phyloP scores from a whole-genome alignment of 208 protist species.

The Leishmania martiniquensis region DNA sequence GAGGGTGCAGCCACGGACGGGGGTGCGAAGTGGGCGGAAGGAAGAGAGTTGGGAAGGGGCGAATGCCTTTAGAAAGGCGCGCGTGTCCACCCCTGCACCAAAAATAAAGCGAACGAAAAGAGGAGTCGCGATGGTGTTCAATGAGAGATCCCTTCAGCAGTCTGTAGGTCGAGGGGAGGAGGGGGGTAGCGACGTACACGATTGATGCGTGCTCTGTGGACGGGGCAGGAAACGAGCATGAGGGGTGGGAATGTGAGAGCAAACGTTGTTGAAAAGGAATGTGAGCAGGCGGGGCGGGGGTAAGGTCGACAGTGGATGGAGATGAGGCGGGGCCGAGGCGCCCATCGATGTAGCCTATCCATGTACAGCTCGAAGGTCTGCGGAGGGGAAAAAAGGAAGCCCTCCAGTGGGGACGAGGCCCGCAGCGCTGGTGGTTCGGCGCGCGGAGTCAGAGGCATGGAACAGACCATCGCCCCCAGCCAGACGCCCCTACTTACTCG shows the following conservation, averaged over 20 bases:
- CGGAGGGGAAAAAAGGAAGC: too few relatives aligned
- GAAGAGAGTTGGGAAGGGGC: background rate
- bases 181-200: slow-evolving; percentile 9
- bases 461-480: background rate
- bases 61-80: slow-evolving; percentile 8
- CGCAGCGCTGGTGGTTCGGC: too few relatives aligned
- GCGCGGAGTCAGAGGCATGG: too few relatives aligned
- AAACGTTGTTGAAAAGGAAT: background rate
- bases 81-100: background rate
- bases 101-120: background rate
- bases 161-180: background rate
- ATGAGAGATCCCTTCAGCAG: background rate
- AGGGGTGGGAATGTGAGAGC: background rate
- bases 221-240: background rate
- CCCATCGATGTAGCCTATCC: too few relatives aligned
- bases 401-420: too few relatives aligned
- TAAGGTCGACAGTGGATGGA: background rate
- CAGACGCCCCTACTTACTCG: background rate
- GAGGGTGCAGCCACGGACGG: background rate
- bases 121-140: background rate
- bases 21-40: background rate
- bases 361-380: too few relatives aligned
- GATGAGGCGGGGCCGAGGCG: background rate
- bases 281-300: background rate
- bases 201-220: background rate